phyloP scores from a whole-genome alignment of 331 rosid species.

The Ulmus americana region DNA sequence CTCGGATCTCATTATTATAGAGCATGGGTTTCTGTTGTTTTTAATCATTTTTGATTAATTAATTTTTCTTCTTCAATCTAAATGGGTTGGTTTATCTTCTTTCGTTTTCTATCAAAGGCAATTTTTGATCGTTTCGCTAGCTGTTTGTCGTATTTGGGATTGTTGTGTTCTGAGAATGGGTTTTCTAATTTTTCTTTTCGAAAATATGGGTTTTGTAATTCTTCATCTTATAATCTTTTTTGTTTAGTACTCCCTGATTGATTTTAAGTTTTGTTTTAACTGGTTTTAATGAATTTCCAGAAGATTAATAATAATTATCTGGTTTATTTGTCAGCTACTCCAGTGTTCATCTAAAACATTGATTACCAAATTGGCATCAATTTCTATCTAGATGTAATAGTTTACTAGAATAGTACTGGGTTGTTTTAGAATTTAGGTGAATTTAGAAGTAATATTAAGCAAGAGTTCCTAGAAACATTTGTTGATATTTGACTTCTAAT shows the following conservation, averaged over 20 bases:
- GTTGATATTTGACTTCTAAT: neutral
- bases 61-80: neutral
- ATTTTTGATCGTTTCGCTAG: neutral
- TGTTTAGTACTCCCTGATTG: neutral
- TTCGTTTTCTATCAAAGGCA: neutral
- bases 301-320: too few species aligned
- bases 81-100: neutral
- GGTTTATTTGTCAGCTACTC: neutral
- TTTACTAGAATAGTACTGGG: neutral
- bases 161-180: neutral
- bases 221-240: neutral
- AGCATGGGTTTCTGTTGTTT: neutral
- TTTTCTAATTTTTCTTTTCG: neutral
- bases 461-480: neutral
- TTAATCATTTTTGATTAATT: neutral
- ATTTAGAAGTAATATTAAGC: neutral
- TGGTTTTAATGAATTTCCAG: neutral
- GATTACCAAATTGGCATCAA: neutral
- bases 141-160: neutral
- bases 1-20: slow-evolving; percentile 5
- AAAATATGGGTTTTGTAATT: neutral
- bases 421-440: neutral
- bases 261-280: neutral
- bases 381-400: neutral
- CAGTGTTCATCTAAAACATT: slow-evolving; percentile 11